Evolutionary conservation across 2,329 filamentous ascomycete species (phyloP), one percentile per base, ranked within the genome.

Genomic region (Aureobasidium zeae): DNA sequence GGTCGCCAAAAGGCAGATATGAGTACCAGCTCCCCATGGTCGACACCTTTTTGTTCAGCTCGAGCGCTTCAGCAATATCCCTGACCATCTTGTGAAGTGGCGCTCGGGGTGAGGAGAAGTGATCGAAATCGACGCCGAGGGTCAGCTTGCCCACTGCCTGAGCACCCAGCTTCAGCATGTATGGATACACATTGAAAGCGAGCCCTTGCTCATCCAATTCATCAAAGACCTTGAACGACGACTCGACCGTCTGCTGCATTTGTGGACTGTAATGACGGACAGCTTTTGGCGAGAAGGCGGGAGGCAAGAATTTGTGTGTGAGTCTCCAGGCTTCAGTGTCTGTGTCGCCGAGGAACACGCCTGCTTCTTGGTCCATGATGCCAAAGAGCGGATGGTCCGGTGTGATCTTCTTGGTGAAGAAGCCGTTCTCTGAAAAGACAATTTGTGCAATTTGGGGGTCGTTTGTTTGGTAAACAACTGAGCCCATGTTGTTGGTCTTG

Each of bases 271-370:
- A 79, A 51, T 79, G 76, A 1, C 71, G 63, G 4, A 80, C 74
- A 0, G 76, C 76, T 53, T 76, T 77, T 22, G 76, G 75, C 0
- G 69, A 69, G 9, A 80, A 61, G 0, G 73, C 71, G 0, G 77
- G 75, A 0, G 76, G 74, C 1, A 80, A 51, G 56, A 79, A 81
- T 55, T 80, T 81, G 63, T 80, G 77, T 0, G 71, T 68, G 0
- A 68, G 43, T 30, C 54, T 60, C 70, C 70, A 77, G 44, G 69
- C 64, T 12, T 67, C 62, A 0, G 67, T 70, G 15, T 73, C 64
- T 0, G 72, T 76, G 51, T 76, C 72, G 3, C 50, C 51, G 4
- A 60, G 33, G 47, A 63, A 63, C 1, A 63, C 48, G 22, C 53
- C 54, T 5, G 59, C 59, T 13, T 51, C 47, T 5, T 57, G 47